phyloP scores from a whole-genome alignment of 2,329 filamentous ascomycete genomes.

The Chaetomiaceae sp. region DNA sequence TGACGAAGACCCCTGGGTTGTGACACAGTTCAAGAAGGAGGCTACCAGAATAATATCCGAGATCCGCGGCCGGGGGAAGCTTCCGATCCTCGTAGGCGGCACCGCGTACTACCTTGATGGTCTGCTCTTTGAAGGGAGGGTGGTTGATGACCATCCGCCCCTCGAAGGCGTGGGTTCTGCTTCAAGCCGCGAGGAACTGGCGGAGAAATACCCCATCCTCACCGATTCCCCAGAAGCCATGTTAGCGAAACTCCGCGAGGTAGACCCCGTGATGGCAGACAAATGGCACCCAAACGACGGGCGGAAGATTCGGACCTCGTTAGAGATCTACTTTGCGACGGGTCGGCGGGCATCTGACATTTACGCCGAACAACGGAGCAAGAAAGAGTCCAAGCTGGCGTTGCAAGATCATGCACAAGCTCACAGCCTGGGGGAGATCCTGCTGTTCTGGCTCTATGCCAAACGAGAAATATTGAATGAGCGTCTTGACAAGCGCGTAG shows the following conservation, averaged over 20 bases:
- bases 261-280: slow-evolving; percentile 85
- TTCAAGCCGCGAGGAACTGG: slow-evolving; percentile 32
- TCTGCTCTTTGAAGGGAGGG: slow-evolving; percentile 71
- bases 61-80: slow-evolving; percentile 69
- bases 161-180: slow-evolving; percentile 3
- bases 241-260: slow-evolving; percentile 65
- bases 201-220: slow-evolving; percentile 63
- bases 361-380: slow-evolving; percentile 68
- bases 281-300: slow-evolving; percentile 92
- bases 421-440: slow-evolving; percentile 46
- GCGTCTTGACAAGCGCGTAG: slow-evolving; percentile 72
- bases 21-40: slow-evolving; percentile 69
- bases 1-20: slow-evolving; percentile 76
- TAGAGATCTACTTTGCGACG: slow-evolving; percentile 84
- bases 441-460: slow-evolving; percentile 86
- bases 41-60: slow-evolving; percentile 67
- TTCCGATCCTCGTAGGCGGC: slow-evolving; percentile 89
- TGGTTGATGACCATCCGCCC: slow-evolving; percentile 43
- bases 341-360: slow-evolving; percentile 79
- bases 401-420: slow-evolving; percentile 15
- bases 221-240: slow-evolving; percentile 67
- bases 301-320: slow-evolving; percentile 81
- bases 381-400: slow-evolving; percentile 26
- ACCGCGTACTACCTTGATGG: slow-evolving; percentile 95
- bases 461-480: slow-evolving; percentile 62